Percentiles rank a stretch among this genome's conserved stretches.
Conservation (phyloP, 352 stramenopile species). For the Pythium sp. region DNA sequence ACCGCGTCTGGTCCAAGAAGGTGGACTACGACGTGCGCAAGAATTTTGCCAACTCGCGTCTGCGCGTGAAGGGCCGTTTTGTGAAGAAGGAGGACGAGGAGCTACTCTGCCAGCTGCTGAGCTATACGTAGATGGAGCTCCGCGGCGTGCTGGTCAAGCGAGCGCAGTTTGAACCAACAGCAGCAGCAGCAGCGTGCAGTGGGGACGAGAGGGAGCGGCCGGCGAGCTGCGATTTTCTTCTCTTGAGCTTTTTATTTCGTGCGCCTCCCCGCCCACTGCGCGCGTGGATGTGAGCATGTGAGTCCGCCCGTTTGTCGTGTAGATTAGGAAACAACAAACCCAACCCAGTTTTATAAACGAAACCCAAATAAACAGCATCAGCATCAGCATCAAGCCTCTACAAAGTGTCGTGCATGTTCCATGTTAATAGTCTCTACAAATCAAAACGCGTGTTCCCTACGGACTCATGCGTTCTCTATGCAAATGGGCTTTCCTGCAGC, state of each 20-base stretch:
- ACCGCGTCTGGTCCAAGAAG: constrained; percentile 95
- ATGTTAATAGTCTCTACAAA: not conserved
- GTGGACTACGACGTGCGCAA: constrained; percentile 99
- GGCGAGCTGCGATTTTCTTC: constrained; percentile 1
- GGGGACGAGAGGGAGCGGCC: not conserved
- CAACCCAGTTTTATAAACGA: constrained; percentile 12
- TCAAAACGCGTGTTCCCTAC: not conserved
- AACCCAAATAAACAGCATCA: constrained; percentile 10
- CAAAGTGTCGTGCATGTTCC: not conserved
- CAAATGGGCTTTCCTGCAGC: not conserved
- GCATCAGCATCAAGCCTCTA: not conserved
- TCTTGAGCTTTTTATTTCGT: constrained; percentile 13
- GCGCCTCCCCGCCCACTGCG: not conserved
- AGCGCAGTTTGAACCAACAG: not conserved
- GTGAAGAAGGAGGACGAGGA: constrained; percentile 99
- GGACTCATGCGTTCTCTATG: not conserved
- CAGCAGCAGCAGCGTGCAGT: not conserved
- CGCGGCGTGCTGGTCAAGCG: not conserved
- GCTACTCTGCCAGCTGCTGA: constrained; percentile 80
- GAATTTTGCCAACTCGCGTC: constrained; percentile 97
- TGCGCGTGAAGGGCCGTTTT: constrained; percentile 97
- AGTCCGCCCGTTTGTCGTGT: constrained; percentile 14
- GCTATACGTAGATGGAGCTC: constrained; percentile 54
- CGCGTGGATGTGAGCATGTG: not conserved
- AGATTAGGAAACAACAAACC: constrained; percentile 17